Evolutionary conservation across 805 yeast species (phyloP), one percentile per base, ranked within the genome.

Genomic region (Saccharomyces paradoxus): DNA sequence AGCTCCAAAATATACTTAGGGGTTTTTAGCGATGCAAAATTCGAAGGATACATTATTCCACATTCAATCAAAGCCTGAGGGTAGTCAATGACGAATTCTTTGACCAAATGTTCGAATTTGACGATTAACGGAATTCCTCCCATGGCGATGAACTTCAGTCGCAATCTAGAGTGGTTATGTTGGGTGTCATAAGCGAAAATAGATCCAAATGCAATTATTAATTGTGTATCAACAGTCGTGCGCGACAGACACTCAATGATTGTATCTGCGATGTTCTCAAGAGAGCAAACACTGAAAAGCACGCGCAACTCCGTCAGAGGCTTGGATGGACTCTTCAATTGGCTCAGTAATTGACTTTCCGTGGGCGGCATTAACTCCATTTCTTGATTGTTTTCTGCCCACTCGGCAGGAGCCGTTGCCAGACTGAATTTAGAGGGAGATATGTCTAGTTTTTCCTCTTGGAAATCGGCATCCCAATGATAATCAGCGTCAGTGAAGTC

Each of bases 381-480:
- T 50, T 29, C 41, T 49, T 29, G 51, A 10, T 30, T n/a, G 22
- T 37, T 37, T 17, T 37, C 44, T 37, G 44, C 17, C 44, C 44
- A 37, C 13, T 24, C 44, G 4, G 44, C 44, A 12, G 44, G 44
- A 8, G 44, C 44, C 44, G 44, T 9, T 17, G 44, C 44, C 3
- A 17, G n/a, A 31, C 22, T 48, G 8, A 41, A 50, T 44, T 53
- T 60, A 26, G 51, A 50, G 2, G 62, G 60, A 9, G 60, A 53
- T 7, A 56, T 50, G 9, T 60, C 59, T 1, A 58, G 51, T 4
- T 46, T 52, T 26, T 56, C 49, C 37, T 68, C 70, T 29, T 59
- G 55, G 32, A 68, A 69, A 47, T 65, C 70, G 7, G 60, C 56
- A 51, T 66, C 71, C 68, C 68, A 66, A 29, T 58, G 58, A 30